Conservation (phyloP, 768 basidiomycete species). For the Leccinum barrowsii region DNA sequence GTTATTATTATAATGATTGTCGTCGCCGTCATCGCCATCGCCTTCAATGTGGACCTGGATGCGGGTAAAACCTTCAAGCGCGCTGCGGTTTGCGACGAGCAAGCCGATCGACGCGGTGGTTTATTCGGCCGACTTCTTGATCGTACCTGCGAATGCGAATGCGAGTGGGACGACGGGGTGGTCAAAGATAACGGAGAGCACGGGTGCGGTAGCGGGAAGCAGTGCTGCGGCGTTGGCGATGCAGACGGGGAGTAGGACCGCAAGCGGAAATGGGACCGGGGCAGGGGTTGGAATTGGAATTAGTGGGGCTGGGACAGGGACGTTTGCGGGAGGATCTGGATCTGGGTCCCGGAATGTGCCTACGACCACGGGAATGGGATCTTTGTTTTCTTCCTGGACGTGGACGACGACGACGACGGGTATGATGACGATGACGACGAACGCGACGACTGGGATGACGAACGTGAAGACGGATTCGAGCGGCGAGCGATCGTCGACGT, state of each 20-base stretch:
- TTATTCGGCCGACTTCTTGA: conserved; percentile 52
- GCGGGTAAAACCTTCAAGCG: conserved; percentile 9
- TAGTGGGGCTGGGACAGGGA: background rate
- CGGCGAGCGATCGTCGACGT: background rate
- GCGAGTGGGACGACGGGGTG: conserved; percentile 3
- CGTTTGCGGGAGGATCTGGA: background rate
- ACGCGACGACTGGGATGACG: background rate
- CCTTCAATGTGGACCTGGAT: background rate
- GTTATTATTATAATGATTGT: background rate
- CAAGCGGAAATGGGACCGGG: background rate
- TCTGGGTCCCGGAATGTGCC: background rate
- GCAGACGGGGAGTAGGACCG: conserved; percentile 1
- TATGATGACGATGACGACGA: background rate
- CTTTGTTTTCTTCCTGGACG: background rate
- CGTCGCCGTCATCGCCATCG: background rate
- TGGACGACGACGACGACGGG: conserved; percentile 1
- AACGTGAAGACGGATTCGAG: background rate
- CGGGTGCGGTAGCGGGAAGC: background rate
- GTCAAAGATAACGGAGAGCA: background rate
- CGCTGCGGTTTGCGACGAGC: conserved; percentile 32
- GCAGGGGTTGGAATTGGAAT: background rate
- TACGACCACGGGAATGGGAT: conserved; percentile 1
- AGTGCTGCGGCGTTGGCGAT: conserved; percentile 5
- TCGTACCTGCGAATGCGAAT: conserved; percentile 28
- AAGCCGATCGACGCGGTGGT: conserved; percentile 28